phyloP scores from a whole-genome alignment of 371 early-diverging fungal species.

The Entomophthora muscae region DNA sequence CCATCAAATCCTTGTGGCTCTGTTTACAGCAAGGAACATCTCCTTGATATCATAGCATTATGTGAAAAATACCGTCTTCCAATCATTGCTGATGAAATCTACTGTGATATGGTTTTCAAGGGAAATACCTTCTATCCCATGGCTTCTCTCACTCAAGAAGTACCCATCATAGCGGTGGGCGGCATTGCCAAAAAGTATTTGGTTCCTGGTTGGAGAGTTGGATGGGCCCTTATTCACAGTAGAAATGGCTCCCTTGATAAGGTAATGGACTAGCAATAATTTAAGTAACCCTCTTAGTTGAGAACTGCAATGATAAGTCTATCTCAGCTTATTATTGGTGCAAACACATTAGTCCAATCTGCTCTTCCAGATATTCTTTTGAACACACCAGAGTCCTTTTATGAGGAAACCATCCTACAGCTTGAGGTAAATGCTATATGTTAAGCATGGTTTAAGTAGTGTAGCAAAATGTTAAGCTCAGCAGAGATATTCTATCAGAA shows the following conservation, averaged over 20 bases:
- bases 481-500: constrained; percentile 19
- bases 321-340: constrained; percentile 60
- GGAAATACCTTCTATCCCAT: constrained; percentile 43
- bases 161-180: constrained; percentile 69
- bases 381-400: constrained; percentile 45
- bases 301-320: constrained; percentile 48
- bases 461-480: constrained; percentile 1
- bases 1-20: constrained; percentile 87
- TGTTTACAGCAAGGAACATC: constrained; percentile 52
- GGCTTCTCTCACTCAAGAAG: constrained; percentile 51
- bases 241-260: constrained; percentile 29
- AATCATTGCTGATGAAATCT: constrained; percentile 83
- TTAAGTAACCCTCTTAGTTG: constrained; percentile 12
- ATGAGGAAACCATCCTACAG: constrained; percentile 42
- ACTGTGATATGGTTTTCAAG: constrained; percentile 72
- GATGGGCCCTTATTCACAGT: constrained; percentile 77
- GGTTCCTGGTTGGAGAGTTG: constrained; percentile 83
- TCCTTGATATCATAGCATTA: constrained; percentile 43
- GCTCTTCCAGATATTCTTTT: constrained; percentile 62
- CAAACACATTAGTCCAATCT: constrained; percentile 60
- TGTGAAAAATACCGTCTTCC: constrained; percentile 64
- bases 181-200: constrained; percentile 83
- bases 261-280: constrained; percentile 11
- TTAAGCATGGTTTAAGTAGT: neutral
- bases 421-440: constrained; percentile 26